Base-by-base conservation (phyloP, 345 rosid species). In the Eucalyptus regnans region DNA sequence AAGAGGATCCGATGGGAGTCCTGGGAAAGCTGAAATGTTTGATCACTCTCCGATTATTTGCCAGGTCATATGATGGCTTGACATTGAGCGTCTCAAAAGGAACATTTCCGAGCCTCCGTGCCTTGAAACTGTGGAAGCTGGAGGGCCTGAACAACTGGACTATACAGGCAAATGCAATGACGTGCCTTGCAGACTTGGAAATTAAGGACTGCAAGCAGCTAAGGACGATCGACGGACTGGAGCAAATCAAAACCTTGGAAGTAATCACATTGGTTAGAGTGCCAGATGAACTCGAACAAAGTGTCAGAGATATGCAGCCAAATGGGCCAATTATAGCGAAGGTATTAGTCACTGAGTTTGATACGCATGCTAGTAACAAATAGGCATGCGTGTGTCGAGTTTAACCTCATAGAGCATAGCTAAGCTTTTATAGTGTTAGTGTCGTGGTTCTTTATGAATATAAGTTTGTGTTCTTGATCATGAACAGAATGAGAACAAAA, bases 71-170 rank as follows among this genome's bases (percentile, higher is more conserved):
- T 33, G 6, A 22, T 4, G 94, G 94, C 81, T 11, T 8, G 44
- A n/a, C 64, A 12, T 88, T 93, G 90, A 89, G 46, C 5, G 22
- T 66, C 50, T 91, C 90, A 7, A 5, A 3, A 1, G 76, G 31
- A 23, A 86, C 85, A 15, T 93, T 93, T 89, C 90, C 90, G 4
- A 11, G 62, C 41, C 93, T 92, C 52, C 90, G 88, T 17, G 89
- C 87, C 54, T 71, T 92, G 79, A 91, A 89, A 37, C 14, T 93
- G 89, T 93, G 94, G 93, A 86, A 86, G 93, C 91, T 93, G 9
- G 60, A 51, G 83, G 54, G 90, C 33, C 87, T 92, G 80, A 60
- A 80, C 18, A 8, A 50, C 50, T 91, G 91, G 89, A 81, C 10
- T 2, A 46, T 92, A 17, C 31, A 80, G 41, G 62, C 87, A 79